Evolutionary conservation across 306 rosid species (phyloP).

Genomic region (Quercus dentata): DNA sequence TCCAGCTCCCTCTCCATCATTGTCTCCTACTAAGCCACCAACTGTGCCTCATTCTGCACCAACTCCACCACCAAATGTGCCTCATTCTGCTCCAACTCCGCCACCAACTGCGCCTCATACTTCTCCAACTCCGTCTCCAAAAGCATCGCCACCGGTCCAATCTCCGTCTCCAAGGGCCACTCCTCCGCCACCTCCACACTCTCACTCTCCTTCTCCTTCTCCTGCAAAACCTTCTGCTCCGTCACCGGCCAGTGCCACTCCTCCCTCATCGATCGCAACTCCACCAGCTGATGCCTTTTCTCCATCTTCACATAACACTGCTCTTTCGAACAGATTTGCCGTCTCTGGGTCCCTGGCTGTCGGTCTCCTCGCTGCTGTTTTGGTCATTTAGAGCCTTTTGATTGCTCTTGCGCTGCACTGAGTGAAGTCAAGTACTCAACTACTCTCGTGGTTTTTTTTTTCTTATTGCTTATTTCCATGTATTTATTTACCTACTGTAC

Average conservation of each 20-base stretch:
- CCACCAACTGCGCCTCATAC: background rate
- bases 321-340: conserved; percentile 10
- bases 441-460: background rate
- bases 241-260: background rate
- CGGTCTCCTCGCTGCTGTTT: conserved; percentile 24
- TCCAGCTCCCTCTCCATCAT: background rate
- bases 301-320: conserved; percentile 17
- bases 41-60: background rate
- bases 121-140: background rate
- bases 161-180: conserved; percentile 9
- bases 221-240: background rate
- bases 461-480: background rate
- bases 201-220: conserved; percentile 5
- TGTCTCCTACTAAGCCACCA: background rate
- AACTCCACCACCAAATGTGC: background rate
- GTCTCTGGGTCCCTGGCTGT: conserved; percentile 24
- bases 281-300: conserved; percentile 33
- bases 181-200: conserved; percentile 21
- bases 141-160: background rate
- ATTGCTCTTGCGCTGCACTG: background rate
- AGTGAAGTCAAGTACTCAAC: background rate
- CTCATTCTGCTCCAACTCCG: background rate
- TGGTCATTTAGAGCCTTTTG: conserved; percentile 28
- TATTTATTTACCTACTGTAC: background rate
- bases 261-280: conserved; percentile 23